These are phyloP conservation scores for Chlamydomonas sphaeroides DNA, from an alignment of 139 green algal genomes.

Conservation along the genomic window DNA sequence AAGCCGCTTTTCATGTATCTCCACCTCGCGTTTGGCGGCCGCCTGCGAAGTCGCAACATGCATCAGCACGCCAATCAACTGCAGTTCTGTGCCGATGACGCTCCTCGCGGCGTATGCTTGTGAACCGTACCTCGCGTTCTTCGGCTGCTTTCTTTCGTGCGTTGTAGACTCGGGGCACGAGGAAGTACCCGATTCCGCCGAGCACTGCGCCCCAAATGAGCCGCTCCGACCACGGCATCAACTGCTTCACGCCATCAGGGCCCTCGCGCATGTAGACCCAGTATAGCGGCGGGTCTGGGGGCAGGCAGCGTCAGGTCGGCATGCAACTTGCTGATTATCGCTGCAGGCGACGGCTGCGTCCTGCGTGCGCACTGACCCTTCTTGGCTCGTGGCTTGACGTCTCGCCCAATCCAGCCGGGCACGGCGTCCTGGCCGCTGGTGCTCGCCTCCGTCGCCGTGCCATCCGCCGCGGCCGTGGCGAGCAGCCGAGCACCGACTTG, in stretches of 20 bases:
- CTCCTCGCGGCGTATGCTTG: too few relatives aligned
- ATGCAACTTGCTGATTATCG: background rate
- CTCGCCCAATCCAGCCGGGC: conserved; percentile 13
- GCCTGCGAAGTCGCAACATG: background rate
- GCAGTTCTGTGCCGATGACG: too few relatives aligned
- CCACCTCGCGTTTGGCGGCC: conserved; percentile 7
- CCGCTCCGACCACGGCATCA: conserved; percentile 77
- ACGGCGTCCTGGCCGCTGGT: background rate
- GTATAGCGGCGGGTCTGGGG: conserved; percentile 6
- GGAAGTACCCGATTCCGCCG: conserved; percentile 52
- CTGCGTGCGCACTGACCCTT: background rate
- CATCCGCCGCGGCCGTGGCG: background rate
- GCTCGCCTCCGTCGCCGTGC: background rate
- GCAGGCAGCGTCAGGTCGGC: background rate
- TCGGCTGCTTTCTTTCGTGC: conserved; percentile 4
- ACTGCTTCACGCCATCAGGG: conserved; percentile 52
- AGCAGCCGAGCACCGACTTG: background rate
- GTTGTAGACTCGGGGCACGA: conserved; percentile 58
- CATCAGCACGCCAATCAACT: too few relatives aligned
- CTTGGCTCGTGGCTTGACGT: background rate
- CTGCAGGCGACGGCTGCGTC: background rate
- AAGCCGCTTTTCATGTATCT: conserved; percentile 44
- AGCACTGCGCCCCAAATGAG: conserved; percentile 84
- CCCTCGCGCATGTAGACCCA: conserved; percentile 58
- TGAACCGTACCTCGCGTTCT: background rate